phyloP scores from a whole-genome alignment of 305 asterid species.

The Fraxinus velutina region DNA sequence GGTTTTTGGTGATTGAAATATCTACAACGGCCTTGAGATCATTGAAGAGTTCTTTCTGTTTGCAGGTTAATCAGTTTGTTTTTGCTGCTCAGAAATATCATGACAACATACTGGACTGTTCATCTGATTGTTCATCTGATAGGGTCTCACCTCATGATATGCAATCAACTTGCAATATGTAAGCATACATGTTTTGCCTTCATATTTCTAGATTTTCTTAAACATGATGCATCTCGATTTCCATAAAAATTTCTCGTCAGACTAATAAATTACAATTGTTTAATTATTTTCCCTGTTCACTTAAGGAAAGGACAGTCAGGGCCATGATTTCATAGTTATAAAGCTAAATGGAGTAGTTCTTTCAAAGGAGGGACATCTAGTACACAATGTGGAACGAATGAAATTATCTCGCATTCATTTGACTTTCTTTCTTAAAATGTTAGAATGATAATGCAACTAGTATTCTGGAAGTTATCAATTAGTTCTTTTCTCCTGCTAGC shows the following conservation, averaged over 20 bases:
- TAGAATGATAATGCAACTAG: background rate
- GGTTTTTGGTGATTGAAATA: background rate
- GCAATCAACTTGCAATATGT: conserved; percentile 35
- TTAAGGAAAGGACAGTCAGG: background rate
- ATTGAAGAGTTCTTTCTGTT: conserved; percentile 6
- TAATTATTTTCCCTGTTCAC: background rate
- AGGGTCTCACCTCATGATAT: conserved; percentile 24
- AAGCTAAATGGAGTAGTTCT: background rate
- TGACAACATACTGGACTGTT: conserved; percentile 17
- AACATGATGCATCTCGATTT: background rate
- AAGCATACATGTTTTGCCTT: conserved; percentile 13
- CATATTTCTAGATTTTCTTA: background rate
- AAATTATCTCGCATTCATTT: background rate
- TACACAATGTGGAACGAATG: background rate
- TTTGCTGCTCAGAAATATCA: conserved; percentile 35
- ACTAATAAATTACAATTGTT: background rate
- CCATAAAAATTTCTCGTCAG: background rate
- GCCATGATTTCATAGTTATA: background rate
- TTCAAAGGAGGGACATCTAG: background rate
- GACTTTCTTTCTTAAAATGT: background rate
- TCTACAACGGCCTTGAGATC: background rate
- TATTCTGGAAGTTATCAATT: background rate
- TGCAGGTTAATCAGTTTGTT: conserved; percentile 50
- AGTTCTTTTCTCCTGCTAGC: background rate
- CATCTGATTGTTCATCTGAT: background rate